A percentile compares a stretch with the other conserved stretches of the same genome.
These are phyloP conservation scores for Allodekkera sacchari DNA, from an alignment of 805 yeast genomes.

Conservation along the genomic window DNA sequence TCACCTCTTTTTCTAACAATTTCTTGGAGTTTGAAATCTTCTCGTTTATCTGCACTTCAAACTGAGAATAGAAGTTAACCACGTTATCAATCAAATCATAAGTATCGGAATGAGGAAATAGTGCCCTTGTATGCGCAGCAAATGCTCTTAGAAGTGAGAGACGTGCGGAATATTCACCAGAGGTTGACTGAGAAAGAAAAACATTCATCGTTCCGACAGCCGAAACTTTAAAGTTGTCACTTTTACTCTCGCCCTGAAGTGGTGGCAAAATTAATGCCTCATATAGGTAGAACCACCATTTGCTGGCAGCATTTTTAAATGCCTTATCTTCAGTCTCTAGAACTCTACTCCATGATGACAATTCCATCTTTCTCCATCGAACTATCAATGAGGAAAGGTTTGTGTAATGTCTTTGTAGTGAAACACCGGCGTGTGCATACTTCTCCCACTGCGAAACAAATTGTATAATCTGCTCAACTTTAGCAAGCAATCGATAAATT, in stretches of 20 bases:
- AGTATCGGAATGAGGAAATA: constrained; percentile 20
- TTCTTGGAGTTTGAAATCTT: constrained; percentile 38
- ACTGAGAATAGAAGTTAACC: constrained; percentile 60
- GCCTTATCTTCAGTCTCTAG: constrained; percentile 55
- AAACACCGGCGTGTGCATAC: constrained; percentile 73
- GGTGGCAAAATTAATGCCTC: constrained; percentile 63
- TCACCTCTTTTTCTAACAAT: constrained; percentile 64
- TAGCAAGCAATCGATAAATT: constrained; percentile 66
- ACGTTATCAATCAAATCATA: constrained; percentile 47
- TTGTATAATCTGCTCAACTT: constrained; percentile 80
- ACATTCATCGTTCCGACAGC: constrained; percentile 57
- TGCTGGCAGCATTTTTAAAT: constrained; percentile 45
- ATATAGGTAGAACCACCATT: constrained; percentile 89
- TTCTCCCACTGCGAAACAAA: constrained; percentile 89
- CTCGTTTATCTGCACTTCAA: constrained; percentile 38
- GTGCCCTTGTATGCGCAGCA: constrained; percentile 36
- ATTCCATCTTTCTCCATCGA: constrained; percentile 84
- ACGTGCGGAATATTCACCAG: constrained; percentile 64
- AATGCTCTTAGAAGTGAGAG: constrained; percentile 60
- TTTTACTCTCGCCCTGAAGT: constrained; percentile 32
- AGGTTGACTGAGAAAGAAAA: constrained; percentile 66
- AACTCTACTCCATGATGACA: constrained; percentile 75
- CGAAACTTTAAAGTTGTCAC: constrained; percentile 23
- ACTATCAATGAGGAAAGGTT: constrained; percentile 63
- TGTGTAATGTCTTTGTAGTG: constrained; percentile 48